A percentile compares a stretch with the other conserved stretches of the same genome.
phyloP scores from a whole-genome alignment of 2,329 filamentous ascomycete species.

The Cladosporium sp. region DNA sequence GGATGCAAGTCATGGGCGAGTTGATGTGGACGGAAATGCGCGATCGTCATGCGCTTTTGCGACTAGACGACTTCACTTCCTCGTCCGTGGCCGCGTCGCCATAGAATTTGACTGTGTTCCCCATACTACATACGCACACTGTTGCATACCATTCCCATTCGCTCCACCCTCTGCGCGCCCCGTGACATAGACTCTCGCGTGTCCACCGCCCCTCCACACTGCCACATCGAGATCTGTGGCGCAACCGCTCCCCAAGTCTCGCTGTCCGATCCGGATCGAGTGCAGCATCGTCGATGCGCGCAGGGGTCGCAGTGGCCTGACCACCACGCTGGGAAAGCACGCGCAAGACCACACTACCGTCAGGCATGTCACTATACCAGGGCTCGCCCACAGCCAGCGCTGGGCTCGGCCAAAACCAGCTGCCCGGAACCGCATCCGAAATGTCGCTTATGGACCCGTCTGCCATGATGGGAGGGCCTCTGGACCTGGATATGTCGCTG shows the following conservation, averaged over 20 bases:
- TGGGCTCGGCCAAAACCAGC: conserved; percentile 24
- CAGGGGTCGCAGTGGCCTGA: conserved; percentile 12
- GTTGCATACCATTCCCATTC: neutral
- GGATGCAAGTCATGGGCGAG: neutral
- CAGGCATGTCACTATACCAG: conserved; percentile 17
- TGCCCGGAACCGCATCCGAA: conserved; percentile 31
- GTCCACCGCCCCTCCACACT: neutral
- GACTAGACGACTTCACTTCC: neutral
- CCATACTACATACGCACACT: neutral
- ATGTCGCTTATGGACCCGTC: conserved; percentile 70
- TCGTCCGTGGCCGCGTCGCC: neutral
- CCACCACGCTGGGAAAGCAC: conserved; percentile 8
- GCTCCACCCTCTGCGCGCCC: neutral
- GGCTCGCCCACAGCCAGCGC: conserved; percentile 5
- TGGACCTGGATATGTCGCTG: conserved; percentile 49
- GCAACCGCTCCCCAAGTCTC: neutral
- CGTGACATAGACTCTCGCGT: neutral
- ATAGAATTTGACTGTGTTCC: neutral
- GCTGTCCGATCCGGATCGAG: conserved; percentile 7
- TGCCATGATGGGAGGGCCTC: conserved; percentile 37
- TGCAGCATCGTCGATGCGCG: conserved; percentile 16
- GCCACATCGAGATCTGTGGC: neutral
- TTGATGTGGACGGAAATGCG: conserved; percentile 1
- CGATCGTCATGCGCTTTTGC: conserved; percentile 10
- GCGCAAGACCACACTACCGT: neutral